Base-by-base conservation (phyloP, 768 basidiomycete species). In the Ramaria sp. region DNA sequence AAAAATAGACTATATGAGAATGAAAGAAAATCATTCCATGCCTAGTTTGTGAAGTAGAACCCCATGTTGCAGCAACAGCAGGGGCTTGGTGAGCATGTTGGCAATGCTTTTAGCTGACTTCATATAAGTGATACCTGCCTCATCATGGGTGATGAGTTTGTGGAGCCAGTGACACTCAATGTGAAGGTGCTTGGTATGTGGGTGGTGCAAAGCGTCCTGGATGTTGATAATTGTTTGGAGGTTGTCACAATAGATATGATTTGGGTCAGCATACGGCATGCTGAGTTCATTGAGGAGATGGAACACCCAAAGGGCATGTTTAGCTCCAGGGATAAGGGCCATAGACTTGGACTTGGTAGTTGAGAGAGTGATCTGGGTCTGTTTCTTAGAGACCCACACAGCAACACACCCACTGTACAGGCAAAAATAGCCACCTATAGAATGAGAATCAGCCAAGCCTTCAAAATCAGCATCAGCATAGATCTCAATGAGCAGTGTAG, bases 141-240 rank as follows among this genome's bases (percentile, higher is more conserved):
- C 58, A 2, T 64, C 53, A 7, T 60, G 47, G 3, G 66, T 61
- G 3, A 76, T 62, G 0, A 56, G 57, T 55, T 78, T 67, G 1
- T 70, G 66, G n/a, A 75, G 55, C 50, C 65, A 73, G 57, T 78
- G 73, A 56, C 71, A 68, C 4, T 65, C 59, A 12, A 75, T 68
- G 31, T 75, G 70, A 56, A 78, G 72, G 63, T 77, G 77, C 60
- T 75, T 77, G 11, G 68, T 65, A 13, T 70, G 62, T 2, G 62
- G 47, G 56, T 78, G 75, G 54, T 66, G 65, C 1, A 61, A 45
- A 0, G 73, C 66, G 50, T 78, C 72, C 5, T 66, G 59, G 0
- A 70, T 52, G 2, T 69, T 43, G 0, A 51, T 58, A 39, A 64
- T 63, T 12, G 61, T 60, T 6, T 59, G 53, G 45, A 68, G 64